Percentiles rank a stretch among this genome's conserved stretches.
These are phyloP conservation scores for Boletales sp. DNA, from an alignment of 768 basidiomycete genomes.

Conservation along the genomic window DNA sequence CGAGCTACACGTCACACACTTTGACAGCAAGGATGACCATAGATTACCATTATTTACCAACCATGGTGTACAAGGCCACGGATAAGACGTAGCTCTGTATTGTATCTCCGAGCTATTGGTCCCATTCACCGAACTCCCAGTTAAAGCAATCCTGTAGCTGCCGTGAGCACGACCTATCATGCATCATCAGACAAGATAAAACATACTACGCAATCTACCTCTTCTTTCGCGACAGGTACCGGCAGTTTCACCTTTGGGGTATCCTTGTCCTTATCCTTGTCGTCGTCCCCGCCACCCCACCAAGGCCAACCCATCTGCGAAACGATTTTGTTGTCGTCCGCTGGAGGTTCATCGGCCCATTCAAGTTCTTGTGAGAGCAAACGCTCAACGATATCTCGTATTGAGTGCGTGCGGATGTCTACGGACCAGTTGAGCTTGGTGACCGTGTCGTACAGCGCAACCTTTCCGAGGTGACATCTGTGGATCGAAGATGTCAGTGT, in stretches of 20 bases:
- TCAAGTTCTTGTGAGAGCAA: constrained; percentile 52
- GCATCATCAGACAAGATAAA: neutral
- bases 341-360: constrained; percentile 38
- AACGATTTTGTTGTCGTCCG: constrained; percentile 3
- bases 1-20: no score
- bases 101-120: constrained; percentile 1
- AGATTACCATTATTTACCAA: neutral
- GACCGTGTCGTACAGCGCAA: constrained; percentile 83
- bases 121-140: constrained; percentile 61
- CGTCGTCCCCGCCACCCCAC: constrained; percentile 32
- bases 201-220: constrained; percentile 65
- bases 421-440: constrained; percentile 77
- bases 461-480: constrained; percentile 85
- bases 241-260: constrained; percentile 21
- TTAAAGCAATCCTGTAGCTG: constrained; percentile 60
- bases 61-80: no score
- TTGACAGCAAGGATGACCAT: neutral
- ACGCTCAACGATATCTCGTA: constrained; percentile 67
- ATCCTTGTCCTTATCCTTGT: constrained; percentile 24
- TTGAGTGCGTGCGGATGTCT: constrained; percentile 66
- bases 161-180: neutral
- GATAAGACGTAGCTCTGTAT: neutral
- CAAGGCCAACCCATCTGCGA: constrained; percentile 19
- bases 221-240: constrained; percentile 48
- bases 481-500: neutral